A percentile compares a stretch with the other conserved stretches of the same genome.
Evolutionary conservation across 352 stramenopile species (phyloP).

Genomic region (Phytophthora pinifolia): DNA sequence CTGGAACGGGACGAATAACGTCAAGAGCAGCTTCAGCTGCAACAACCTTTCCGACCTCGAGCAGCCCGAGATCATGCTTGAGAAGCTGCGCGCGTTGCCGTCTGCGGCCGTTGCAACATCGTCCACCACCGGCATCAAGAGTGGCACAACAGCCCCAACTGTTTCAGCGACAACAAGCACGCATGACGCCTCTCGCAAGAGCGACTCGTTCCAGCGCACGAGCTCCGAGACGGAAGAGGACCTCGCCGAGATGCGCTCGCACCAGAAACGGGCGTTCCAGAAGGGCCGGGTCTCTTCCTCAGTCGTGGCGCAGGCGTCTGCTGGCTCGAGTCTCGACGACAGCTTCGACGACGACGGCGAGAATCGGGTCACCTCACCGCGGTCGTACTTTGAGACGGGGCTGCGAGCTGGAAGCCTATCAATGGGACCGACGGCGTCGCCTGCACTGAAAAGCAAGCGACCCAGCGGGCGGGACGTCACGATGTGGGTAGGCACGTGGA

Average conservation of each 20-base stretch:
- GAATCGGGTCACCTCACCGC: slow-evolving; percentile 52
- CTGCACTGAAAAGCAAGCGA: slow-evolving; percentile 32
- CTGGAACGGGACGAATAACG: slow-evolving; percentile 68
- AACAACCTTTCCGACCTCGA: slow-evolving; percentile 79
- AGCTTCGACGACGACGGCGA: slow-evolving; percentile 18
- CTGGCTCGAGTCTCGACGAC: slow-evolving; percentile 35
- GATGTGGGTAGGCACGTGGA: slow-evolving; percentile 88
- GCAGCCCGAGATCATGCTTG: slow-evolving; percentile 42
- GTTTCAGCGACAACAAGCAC: slow-evolving; percentile 28
- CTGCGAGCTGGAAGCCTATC: slow-evolving; percentile 48
- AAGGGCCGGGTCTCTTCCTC: slow-evolving; percentile 11
- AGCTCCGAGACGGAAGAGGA: slow-evolving; percentile 40
- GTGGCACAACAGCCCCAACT: slow-evolving; percentile 24
- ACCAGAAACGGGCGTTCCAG: slow-evolving; percentile 39
- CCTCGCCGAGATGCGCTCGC: slow-evolving; percentile 35
- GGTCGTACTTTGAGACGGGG: slow-evolving; percentile 62
- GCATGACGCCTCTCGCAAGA: slow-evolving; percentile 41
- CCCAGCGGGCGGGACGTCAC: slow-evolving; percentile 51
- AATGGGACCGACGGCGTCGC: slow-evolving; percentile 19
- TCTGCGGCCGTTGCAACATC: slow-evolving; percentile 14
- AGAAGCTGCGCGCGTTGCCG: slow-evolving; percentile 31
- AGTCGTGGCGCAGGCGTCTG: slow-evolving; percentile 23
- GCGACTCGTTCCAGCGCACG: slow-evolving; percentile 47
- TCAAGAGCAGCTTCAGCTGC: slow-evolving; percentile 83
- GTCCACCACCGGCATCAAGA: slow-evolving; percentile 48